Evolutionary conservation across 2,329 filamentous ascomycete genomes (phyloP).

Genomic region (Ceratocystis colombiana): DNA sequence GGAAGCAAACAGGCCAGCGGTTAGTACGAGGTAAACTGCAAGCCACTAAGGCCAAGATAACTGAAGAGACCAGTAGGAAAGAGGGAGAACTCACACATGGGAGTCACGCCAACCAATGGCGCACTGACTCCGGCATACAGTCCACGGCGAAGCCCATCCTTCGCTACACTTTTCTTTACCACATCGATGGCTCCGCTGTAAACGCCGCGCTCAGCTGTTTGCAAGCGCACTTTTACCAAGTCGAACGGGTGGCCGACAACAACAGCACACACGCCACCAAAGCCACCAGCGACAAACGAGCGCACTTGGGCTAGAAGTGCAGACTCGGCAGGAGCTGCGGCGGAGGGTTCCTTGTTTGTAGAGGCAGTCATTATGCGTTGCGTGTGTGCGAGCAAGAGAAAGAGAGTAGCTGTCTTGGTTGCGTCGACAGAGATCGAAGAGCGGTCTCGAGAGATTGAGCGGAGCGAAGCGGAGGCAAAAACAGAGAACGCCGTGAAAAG

Average conservation of each 20-base stretch:
- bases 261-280: conserved; percentile 88
- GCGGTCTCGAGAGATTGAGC: not conserved
- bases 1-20: not conserved
- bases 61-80: not conserved
- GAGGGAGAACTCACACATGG: conserved; percentile 71
- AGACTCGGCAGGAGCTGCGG: conserved; percentile 27
- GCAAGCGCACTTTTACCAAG: conserved; percentile 91
- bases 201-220: conserved; percentile 88
- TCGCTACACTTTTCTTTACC: conserved; percentile 74
- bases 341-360: conserved; percentile 26
- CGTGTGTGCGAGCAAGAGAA: conserved; percentile 27
- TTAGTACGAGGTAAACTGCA: too few relatives aligned
- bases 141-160: conserved; percentile 69
- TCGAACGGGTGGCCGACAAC: conserved; percentile 95
- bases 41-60: not conserved
- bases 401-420: not conserved
- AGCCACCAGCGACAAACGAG: conserved; percentile 79
- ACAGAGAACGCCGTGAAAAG: not conserved
- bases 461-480: not conserved
- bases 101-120: conserved; percentile 87
- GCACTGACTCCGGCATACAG: conserved; percentile 96
- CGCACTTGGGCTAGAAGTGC: conserved; percentile 50
- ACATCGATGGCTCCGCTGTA: conserved; percentile 88
- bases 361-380: not conserved
- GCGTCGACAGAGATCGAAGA: not conserved